Conservation (phyloP, 108 stramenopile genomes). For the Pseudonitzschia multistriata region DNA sequence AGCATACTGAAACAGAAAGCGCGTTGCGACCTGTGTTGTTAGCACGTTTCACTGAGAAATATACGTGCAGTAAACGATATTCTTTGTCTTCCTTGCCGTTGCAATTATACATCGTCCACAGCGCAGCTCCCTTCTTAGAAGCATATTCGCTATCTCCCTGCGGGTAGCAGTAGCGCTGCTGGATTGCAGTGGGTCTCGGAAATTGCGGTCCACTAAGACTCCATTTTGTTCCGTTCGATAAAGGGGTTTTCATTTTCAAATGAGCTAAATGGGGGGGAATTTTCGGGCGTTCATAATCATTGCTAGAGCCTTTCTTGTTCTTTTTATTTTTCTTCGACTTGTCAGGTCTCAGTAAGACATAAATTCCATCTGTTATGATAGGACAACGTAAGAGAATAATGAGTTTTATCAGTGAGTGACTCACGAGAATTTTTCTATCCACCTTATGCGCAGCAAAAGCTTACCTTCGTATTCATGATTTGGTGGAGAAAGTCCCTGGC, state of each 20-base stretch:
- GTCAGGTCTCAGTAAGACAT: conserved; percentile 60
- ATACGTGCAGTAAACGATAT: conserved; percentile 75
- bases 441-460: not conserved
- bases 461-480: conserved; percentile 68
- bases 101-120: conserved; percentile 59
- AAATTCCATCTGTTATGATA: conserved; percentile 56
- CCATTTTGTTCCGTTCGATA: conserved; percentile 54
- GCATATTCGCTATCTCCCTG: conserved; percentile 59
- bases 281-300: conserved; percentile 6
- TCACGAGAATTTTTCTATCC: not conserved
- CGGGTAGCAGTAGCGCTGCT: conserved; percentile 84
- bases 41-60: conserved; percentile 72
- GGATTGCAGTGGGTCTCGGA: conserved; percentile 60
- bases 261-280: conserved; percentile 48
- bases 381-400: not conserved
- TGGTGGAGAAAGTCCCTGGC: conserved; percentile 68
- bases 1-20: not conserved
- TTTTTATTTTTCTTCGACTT: conserved; percentile 26
- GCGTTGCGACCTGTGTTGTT: not conserved
- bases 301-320: not conserved
- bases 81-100: conserved; percentile 59
- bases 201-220: conserved; percentile 67
- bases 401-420: not conserved
- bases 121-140: conserved; percentile 59
- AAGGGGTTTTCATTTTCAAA: conserved; percentile 32